These are phyloP conservation scores for Helianthus tuberosus DNA, from an alignment of 129 eudicot species.

Conservation along the genomic window DNA sequence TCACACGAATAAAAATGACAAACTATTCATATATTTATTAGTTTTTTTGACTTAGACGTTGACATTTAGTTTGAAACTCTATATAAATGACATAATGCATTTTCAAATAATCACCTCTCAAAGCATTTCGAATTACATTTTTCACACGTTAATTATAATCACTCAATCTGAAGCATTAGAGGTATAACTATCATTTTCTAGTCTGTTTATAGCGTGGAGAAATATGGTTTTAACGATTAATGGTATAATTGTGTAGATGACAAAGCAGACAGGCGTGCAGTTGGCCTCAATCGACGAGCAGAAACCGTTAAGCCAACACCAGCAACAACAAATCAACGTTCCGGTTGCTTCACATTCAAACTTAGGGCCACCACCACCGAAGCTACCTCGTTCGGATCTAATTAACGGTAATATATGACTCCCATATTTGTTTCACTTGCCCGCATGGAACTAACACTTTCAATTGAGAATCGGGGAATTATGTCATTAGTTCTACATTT, in stretches of 20 bases:
- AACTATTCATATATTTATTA: not conserved
- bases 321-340: not conserved
- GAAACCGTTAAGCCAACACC: not conserved
- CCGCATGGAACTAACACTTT: too few species aligned
- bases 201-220: too few species aligned
- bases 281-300: slow-evolving; percentile 5
- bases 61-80: not conserved
- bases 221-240: too few species aligned
- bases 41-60: not conserved
- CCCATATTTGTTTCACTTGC: not conserved
- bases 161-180: not conserved
- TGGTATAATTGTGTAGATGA: slow-evolving; percentile 9
- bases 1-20: not conserved
- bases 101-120: not conserved
- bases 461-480: too few species aligned
- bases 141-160: not conserved
- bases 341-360: not conserved
- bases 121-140: not conserved
- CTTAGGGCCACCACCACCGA: not conserved
- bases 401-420: not conserved
- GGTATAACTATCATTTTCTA: not conserved
- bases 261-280: slow-evolving; percentile 15
- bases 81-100: not conserved
- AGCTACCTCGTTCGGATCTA: slow-evolving; percentile 20
- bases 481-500: too few species aligned